Evolutionary conservation across 1,139 yeast genomes (phyloP).

Genomic region (Magnusiomyces paraingens): DNA sequence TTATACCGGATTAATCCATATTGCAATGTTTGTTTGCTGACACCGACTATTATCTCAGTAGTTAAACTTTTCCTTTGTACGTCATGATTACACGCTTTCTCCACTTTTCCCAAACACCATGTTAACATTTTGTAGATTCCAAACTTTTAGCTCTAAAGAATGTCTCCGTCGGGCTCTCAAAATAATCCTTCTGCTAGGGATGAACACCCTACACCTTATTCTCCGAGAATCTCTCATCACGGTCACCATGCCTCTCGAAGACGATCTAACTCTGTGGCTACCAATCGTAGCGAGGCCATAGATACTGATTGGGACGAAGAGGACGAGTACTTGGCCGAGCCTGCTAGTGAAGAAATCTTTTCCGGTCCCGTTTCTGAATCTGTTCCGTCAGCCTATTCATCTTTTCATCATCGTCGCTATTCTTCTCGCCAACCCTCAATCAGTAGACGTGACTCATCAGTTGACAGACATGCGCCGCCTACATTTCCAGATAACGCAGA

Average conservation of each 20-base stretch:
- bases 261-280: background rate
- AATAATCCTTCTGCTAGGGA: too few relatives aligned
- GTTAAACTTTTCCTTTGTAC: too few relatives aligned
- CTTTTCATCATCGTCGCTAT: constrained; percentile 62
- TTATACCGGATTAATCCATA: too few relatives aligned
- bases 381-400: constrained; percentile 82
- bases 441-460: constrained; percentile 22
- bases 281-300: background rate
- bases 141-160: too few relatives aligned
- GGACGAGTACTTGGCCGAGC: constrained; percentile 30
- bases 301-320: constrained; percentile 6
- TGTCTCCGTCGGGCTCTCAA: too few relatives aligned
- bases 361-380: constrained; percentile 89
- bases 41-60: too few relatives aligned
- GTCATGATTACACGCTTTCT: too few relatives aligned
- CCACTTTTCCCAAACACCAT: too few relatives aligned
- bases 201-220: too few relatives aligned
- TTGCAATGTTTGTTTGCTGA: too few relatives aligned
- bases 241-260: background rate
- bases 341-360: constrained; percentile 57
- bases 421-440: constrained; percentile 23
- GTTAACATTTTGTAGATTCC: too few relatives aligned
- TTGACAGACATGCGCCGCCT: background rate
- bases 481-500: background rate
- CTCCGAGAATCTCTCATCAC: too few relatives aligned